Base-by-base conservation (phyloP, 2,329 filamentous ascomycete genomes). In the Ascochyta pisi region DNA sequence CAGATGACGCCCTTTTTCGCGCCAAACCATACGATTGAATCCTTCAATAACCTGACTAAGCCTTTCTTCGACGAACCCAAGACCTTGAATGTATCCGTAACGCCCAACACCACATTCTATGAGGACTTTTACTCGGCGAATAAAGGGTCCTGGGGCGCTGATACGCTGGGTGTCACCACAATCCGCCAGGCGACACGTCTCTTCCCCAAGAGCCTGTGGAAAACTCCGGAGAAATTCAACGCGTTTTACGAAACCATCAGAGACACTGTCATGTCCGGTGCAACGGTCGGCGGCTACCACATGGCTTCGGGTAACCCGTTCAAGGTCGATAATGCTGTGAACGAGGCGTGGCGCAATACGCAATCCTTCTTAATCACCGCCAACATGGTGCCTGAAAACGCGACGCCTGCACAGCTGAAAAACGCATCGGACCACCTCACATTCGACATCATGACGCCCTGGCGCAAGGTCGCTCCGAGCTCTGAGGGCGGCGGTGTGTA, bases 321-420 rank as follows among this genome's bases (percentile, higher is more conserved):
- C 6, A 58, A 64, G 23, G 53, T 64, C 10, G 62, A 67, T 43
- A 71, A 71, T 46, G 63, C 68, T 15, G 63, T 71, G 8, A 62
- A 60, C 15, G 58, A 65, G 4, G 68, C 67, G 5, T 71, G 65
- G 55, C 62, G 67, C 12, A 57, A 64, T 33, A 50, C 58, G 2
- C 54, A 63, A 24, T 58, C 57, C 16, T 68, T 68, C 35, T 46
- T 68, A 22, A 66, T 71, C 19, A 61, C 60, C 33, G 53, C 57
- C 4, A 61, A 57, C 15, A 35, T 56, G 4, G 50, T 62, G 10
- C 42, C 56, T 0, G 59, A 64, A 9, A 50, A 67, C 38, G 62
- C 65, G 4, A 64, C 61, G 0, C 35, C 60, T 0, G 50, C 50
- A 9, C 40, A 64, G 19, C 40, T 68, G 13, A 52, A 51, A 13